Evolutionary conservation across 2,329 filamentous ascomycete genomes (phyloP).

Genomic region (Coniella lustricola): DNA sequence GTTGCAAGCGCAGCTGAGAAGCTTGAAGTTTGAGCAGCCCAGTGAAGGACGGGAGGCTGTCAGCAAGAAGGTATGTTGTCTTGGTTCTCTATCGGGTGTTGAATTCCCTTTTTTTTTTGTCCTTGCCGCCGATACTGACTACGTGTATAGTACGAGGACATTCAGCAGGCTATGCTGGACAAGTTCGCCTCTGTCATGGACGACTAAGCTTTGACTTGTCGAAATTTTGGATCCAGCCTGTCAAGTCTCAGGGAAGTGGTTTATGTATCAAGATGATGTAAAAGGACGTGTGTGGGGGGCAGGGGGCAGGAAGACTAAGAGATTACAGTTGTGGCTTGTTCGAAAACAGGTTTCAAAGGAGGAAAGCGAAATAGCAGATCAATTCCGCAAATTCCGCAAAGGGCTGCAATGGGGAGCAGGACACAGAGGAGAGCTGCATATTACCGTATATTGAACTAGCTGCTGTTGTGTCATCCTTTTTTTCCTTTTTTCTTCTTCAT

Average conservation of each 20-base stretch:
- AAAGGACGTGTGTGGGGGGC: no score
- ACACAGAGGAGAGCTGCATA: no score
- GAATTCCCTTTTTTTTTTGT: no score
- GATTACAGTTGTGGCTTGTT: no score
- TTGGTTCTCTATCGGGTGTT: background rate
- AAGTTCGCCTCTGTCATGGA: slow-evolving; percentile 96
- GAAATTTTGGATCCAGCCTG: background rate
- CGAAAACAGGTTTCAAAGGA: no score
- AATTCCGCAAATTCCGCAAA: no score
- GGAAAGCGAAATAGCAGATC: no score
- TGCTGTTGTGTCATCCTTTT: no score
- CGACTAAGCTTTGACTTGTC: slow-evolving; percentile 54
- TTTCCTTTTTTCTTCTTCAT: background rate
- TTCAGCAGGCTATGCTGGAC: slow-evolving; percentile 88
- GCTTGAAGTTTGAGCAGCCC: slow-evolving; percentile 95
- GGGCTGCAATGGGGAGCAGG: no score
- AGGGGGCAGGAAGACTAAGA: background rate
- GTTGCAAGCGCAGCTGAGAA: slow-evolving; percentile 75
- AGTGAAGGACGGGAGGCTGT: slow-evolving; percentile 75
- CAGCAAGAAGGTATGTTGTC: slow-evolving; percentile 65
- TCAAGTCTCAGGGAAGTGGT: background rate
- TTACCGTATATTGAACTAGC: no score
- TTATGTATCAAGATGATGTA: slow-evolving; percentile 4
- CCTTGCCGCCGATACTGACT: slow-evolving; percentile 30
- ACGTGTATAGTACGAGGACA: slow-evolving; percentile 69